A percentile compares a stretch with the other conserved stretches of the same genome.
These are phyloP conservation scores for Leccinellum rugosiceps DNA, from an alignment of 768 basidiomycete species.

Conservation along the genomic window DNA sequence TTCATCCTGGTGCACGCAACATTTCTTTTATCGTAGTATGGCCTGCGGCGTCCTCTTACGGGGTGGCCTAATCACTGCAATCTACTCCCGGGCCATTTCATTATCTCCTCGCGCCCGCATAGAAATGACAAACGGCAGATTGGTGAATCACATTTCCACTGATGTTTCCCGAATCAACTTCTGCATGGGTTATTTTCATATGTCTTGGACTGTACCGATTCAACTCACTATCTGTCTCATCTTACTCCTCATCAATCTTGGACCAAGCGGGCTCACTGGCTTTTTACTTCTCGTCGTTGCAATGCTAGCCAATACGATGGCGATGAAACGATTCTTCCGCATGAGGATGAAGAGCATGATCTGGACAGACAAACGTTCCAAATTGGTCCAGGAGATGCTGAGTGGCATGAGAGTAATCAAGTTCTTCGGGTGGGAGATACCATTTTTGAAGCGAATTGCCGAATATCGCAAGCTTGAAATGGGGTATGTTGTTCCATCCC, in stretches of 20 bases:
- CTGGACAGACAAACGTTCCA: background rate
- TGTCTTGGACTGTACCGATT: conserved; percentile 39
- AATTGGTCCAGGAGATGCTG: background rate
- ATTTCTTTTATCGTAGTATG: background rate
- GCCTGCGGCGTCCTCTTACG: conserved; percentile 76
- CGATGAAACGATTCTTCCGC: conserved; percentile 62
- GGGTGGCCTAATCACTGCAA: conserved; percentile 82
- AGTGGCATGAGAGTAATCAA: conserved; percentile 70
- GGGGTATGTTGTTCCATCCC: conserved; percentile 35
- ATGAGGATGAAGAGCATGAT: conserved; percentile 37
- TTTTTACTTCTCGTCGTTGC: conserved; percentile 64
- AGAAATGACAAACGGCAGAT: conserved; percentile 73
- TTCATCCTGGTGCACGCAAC: conserved; percentile 63
- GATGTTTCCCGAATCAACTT: conserved; percentile 93
- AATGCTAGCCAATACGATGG: conserved; percentile 67
- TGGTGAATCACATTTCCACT: conserved; percentile 44
- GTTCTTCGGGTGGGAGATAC: conserved; percentile 84
- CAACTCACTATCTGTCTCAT: conserved; percentile 76
- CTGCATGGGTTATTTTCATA: conserved; percentile 75
- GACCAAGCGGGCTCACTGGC: conserved; percentile 53
- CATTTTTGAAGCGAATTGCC: conserved; percentile 72
- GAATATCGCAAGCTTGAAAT: conserved; percentile 73
- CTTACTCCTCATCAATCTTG: conserved; percentile 71
- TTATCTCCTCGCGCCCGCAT: conserved; percentile 79
- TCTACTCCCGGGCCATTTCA: conserved; percentile 74